phyloP scores from a whole-genome alignment of 306 rosid genomes.

The Cajanus cajan region DNA sequence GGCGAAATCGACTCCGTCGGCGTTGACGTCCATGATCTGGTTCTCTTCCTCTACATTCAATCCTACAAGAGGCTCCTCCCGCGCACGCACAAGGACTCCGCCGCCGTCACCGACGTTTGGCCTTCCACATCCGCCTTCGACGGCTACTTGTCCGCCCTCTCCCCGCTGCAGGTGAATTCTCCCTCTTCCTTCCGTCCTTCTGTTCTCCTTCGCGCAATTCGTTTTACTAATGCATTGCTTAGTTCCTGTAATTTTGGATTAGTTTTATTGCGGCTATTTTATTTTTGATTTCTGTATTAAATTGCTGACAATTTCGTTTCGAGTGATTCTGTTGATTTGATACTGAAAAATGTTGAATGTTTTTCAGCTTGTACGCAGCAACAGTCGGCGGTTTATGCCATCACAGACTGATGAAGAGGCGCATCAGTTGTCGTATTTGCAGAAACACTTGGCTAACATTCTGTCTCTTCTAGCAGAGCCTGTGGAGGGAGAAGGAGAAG shows the following conservation, averaged over 20 bases:
- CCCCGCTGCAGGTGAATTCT: constrained; percentile 87
- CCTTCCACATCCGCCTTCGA: constrained; percentile 99
- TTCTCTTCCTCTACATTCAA: constrained; percentile 89
- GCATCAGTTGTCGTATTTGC: constrained; percentile 92
- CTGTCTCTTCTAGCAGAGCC: constrained; percentile 92
- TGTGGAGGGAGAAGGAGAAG: constrained; percentile 88
- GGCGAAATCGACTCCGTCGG: constrained; percentile 54
- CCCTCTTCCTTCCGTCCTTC: neutral
- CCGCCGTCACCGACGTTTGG: constrained; percentile 93
- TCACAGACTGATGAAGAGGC: constrained; percentile 96
- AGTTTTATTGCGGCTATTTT: neutral
- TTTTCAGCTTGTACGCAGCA: constrained; percentile 98
- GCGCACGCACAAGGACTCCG: constrained; percentile 94
- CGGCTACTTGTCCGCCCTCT: constrained; percentile 94
- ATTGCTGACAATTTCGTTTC: constrained; percentile 16
- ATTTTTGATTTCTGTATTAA: neutral
- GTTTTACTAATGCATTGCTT: constrained; percentile 13
- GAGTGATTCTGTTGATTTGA: constrained; percentile 11
- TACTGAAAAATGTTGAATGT: constrained; percentile 11
- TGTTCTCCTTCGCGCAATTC: neutral
- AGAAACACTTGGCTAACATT: constrained; percentile 87
- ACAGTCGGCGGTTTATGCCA: constrained; percentile 82
- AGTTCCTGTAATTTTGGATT: neutral
- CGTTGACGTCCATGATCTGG: constrained; percentile 78
- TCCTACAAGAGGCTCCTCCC: constrained; percentile 91